Evolutionary conservation across 208 protist species (phyloP).

Genomic region (Trypanosoma cruzi): DNA sequence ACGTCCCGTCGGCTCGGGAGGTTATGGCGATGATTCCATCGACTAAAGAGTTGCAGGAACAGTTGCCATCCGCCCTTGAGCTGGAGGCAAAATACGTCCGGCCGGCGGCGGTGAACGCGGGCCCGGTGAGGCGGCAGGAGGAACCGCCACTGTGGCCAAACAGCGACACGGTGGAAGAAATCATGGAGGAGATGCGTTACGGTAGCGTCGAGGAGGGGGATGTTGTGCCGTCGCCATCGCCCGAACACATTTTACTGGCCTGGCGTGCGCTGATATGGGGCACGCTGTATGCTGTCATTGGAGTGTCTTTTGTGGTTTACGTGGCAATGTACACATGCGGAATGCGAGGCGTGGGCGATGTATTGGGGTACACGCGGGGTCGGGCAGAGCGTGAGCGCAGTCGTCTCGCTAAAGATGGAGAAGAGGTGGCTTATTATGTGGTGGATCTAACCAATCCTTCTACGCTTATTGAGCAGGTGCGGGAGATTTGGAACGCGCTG

Average conservation of each 20-base stretch:
- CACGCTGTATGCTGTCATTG: constrained; percentile 61
- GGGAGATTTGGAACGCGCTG: constrained; percentile 58
- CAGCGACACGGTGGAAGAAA: constrained; percentile 28
- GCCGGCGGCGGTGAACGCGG: background rate
- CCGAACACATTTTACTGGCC: constrained; percentile 64
- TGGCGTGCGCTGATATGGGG: constrained; percentile 76
- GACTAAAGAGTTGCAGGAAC: constrained; percentile 41
- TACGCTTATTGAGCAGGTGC: constrained; percentile 45
- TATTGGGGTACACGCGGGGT: constrained; percentile 44
- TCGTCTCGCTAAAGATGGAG: constrained; percentile 30
- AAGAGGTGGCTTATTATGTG: constrained; percentile 53
- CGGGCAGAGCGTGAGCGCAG: constrained; percentile 45
- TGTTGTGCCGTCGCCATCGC: constrained; percentile 8
- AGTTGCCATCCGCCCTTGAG: constrained; percentile 62
- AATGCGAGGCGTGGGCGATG: constrained; percentile 38
- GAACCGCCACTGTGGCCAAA: constrained; percentile 25
- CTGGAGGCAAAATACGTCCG: constrained; percentile 54
- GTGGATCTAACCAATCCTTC: constrained; percentile 67
- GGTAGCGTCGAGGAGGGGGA: constrained; percentile 17
- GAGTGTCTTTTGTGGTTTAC: constrained; percentile 36
- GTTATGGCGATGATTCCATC: constrained; percentile 56
- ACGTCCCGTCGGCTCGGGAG: constrained; percentile 62
- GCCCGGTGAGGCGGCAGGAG: background rate
- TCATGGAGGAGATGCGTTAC: constrained; percentile 32
- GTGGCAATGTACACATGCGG: constrained; percentile 64